These are phyloP conservation scores for Physaria fendleri DNA, from an alignment of 345 rosid species.

Conservation along the genomic window DNA sequence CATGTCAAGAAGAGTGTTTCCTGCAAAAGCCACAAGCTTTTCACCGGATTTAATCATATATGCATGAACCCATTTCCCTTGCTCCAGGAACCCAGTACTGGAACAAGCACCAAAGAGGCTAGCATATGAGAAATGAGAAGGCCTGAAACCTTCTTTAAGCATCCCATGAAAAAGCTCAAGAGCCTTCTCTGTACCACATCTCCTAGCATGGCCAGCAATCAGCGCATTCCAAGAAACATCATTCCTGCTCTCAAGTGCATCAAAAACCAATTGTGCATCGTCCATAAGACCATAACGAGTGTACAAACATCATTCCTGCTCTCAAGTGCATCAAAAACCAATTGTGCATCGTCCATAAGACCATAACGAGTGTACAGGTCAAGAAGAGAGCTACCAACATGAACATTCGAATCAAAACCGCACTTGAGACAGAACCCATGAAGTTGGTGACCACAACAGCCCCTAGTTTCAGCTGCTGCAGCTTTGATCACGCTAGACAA, in stretches of 20 bases:
- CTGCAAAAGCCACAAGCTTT: conserved; percentile 47
- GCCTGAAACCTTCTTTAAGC: conserved; percentile 43
- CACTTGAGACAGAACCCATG: conserved; percentile 44
- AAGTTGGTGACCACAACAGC: conserved; percentile 42
- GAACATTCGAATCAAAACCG: conserved; percentile 45
- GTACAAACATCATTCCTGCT: conserved; percentile 58
- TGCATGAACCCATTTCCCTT: conserved; percentile 66
- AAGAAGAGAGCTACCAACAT: conserved; percentile 56
- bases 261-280: conserved; percentile 40
- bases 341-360: conserved; percentile 40
- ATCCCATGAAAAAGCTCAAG: conserved; percentile 38
- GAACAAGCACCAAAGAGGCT: conserved; percentile 49
- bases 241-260: conserved; percentile 39
- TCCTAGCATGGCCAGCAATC: conserved; percentile 57
- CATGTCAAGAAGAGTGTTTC: conserved; percentile 61
- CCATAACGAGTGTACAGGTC: conserved; percentile 54
- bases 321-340: conserved; percentile 37
- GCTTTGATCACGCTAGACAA: conserved; percentile 59
- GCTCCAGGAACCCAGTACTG: conserved; percentile 51
- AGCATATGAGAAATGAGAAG: conserved; percentile 49
- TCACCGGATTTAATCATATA: conserved; percentile 50
- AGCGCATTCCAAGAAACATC: conserved; percentile 71
- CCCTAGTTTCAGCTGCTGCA: conserved; percentile 29
- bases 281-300: conserved; percentile 45
- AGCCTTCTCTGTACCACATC: conserved; percentile 44